Percentiles rank a stretch among this genome's conserved stretches.
Evolutionary conservation across 106 monocot genomes (phyloP).

Genomic region (Platanthera guangdongensis): DNA sequence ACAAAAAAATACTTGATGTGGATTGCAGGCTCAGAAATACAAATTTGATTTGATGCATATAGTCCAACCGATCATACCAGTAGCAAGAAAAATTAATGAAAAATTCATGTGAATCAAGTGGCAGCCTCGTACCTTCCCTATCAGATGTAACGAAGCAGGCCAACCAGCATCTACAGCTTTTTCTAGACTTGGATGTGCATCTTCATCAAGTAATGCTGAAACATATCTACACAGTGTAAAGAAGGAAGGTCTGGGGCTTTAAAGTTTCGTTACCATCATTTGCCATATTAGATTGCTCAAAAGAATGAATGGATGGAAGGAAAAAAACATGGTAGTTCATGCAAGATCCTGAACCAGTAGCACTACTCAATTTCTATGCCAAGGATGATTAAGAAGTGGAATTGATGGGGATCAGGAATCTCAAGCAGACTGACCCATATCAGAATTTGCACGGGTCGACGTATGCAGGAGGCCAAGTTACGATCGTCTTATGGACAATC

Average conservation of each 20-base stretch:
- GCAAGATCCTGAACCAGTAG: background rate
- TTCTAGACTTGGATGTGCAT: constrained; percentile 56
- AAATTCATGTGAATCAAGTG: background rate
- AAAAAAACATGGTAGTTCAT: background rate
- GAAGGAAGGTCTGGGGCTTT: background rate
- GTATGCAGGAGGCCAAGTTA: too few species aligned
- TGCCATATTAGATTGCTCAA: background rate
- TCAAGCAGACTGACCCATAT: too few species aligned
- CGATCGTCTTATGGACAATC: too few species aligned
- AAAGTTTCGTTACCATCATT: background rate
- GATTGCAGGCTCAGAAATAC: background rate
- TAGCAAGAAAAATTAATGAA: background rate
- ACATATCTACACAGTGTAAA: constrained; percentile 50
- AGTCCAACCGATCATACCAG: background rate
- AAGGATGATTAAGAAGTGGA: background rate
- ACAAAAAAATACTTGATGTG: background rate
- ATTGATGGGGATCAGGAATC: background rate
- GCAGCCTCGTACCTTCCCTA: constrained; percentile 59
- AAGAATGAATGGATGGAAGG: background rate
- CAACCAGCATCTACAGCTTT: constrained; percentile 70
- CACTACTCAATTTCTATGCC: background rate
- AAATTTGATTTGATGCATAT: constrained; percentile 1
- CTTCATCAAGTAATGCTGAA: constrained; percentile 75
- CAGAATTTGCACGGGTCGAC: too few species aligned
- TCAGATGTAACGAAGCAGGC: constrained; percentile 95